Percentiles rank a stretch among this genome's conserved stretches.
Evolutionary conservation across 2,329 filamentous ascomycete genomes (phyloP).

Genomic region (Cercospora sojina): DNA sequence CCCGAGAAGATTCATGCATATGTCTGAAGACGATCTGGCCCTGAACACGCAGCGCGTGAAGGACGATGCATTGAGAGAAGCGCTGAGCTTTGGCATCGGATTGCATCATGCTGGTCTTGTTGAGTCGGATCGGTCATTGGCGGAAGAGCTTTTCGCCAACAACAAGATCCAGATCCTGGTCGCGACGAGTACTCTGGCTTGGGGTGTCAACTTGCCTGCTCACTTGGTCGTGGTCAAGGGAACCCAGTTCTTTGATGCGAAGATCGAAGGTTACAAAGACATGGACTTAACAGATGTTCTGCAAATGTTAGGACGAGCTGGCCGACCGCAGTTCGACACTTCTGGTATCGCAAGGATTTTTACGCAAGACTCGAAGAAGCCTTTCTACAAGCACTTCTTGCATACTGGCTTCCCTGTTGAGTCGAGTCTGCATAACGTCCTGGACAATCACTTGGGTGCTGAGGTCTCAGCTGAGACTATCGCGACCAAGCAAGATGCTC

Average conservation of each 20-base stretch:
- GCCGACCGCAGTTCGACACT: conserved; percentile 92
- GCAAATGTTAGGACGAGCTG: conserved; percentile 95
- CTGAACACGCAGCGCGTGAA: conserved; percentile 86
- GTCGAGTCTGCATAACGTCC: conserved; percentile 89
- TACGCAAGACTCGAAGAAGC: conserved; percentile 95
- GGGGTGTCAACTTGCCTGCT: conserved; percentile 96
- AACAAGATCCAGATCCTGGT: conserved; percentile 98
- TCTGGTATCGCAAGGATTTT: conserved; percentile 97
- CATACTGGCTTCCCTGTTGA: conserved; percentile 98
- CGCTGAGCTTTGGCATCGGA: conserved; percentile 95
- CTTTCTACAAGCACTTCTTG: conserved; percentile 98
- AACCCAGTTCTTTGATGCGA: conserved; percentile 96
- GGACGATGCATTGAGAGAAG: conserved; percentile 86
- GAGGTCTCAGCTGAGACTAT: conserved; percentile 94
- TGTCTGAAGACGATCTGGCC: conserved; percentile 92
- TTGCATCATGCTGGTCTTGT: conserved; percentile 96
- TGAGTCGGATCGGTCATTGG: conserved; percentile 85
- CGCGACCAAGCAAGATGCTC: conserved; percentile 88
- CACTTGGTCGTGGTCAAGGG: conserved; percentile 97
- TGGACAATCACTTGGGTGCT: conserved; percentile 94
- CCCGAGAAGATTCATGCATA: conserved; percentile 84
- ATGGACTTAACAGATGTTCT: conserved; percentile 98
- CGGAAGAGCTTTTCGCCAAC: conserved; percentile 92
- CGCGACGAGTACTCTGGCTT: conserved; percentile 92
- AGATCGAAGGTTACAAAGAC: conserved; percentile 95